Percentiles rank a stretch among this genome's conserved stretches.
phyloP scores from a whole-genome alignment of 305 asterid genomes.

The Fraxinus greggii region DNA sequence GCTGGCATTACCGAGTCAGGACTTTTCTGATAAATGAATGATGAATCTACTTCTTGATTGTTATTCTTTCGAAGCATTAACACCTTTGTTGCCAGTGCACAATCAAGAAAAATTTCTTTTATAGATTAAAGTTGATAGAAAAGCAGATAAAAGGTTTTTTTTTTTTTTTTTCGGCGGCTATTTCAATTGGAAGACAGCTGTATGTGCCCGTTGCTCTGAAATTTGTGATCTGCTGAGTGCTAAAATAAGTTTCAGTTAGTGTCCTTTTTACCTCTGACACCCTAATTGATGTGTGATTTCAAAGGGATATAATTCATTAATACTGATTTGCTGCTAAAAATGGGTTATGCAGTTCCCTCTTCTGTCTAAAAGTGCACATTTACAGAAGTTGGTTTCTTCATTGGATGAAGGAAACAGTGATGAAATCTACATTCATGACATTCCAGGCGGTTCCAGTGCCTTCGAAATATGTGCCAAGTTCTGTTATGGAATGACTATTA shows the following conservation, averaged over 20 bases:
- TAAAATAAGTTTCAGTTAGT: neutral
- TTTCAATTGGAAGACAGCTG: neutral
- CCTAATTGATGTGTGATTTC: neutral
- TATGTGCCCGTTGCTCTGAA: neutral
- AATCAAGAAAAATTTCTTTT: neutral
- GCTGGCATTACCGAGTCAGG: neutral
- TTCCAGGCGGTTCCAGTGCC: conserved; percentile 6
- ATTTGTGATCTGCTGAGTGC: neutral
- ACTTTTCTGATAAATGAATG: neutral
- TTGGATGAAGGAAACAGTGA: neutral
- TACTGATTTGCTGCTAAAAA: neutral
- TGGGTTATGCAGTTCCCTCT: conserved; percentile 8
- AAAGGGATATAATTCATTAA: neutral
- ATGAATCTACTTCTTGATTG: neutral
- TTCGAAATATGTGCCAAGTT: conserved; percentile 3
- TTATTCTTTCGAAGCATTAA: neutral
- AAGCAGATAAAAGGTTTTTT: neutral
- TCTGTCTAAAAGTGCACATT: conserved; percentile 3
- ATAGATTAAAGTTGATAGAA: neutral
- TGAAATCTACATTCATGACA: neutral
- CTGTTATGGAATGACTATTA: conserved; percentile 1
- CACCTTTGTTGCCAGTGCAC: neutral
- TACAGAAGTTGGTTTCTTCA: neutral
- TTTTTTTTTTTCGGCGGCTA: neutral
- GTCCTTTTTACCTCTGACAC: neutral